A percentile compares a stretch with the other conserved stretches of the same genome.
phyloP scores from a whole-genome alignment of 129 eudicot genomes.

The Gnaphalium uliginosum region DNA sequence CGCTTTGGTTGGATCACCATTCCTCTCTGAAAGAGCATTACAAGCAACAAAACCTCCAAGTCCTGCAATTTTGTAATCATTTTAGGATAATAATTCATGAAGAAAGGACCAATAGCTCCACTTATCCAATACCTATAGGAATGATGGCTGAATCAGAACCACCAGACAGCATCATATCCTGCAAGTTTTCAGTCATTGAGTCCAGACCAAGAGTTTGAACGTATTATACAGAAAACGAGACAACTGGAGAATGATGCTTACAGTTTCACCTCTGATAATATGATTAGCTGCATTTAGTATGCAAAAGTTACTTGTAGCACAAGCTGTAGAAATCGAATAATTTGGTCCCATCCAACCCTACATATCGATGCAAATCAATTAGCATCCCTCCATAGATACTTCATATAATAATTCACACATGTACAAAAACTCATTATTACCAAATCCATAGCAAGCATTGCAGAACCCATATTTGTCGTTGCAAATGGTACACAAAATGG shows the following conservation, averaged over 20 bases:
- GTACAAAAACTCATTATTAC: constrained; percentile 31
- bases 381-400: background rate
- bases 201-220: constrained; percentile 12
- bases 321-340: constrained; percentile 51
- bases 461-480: constrained; percentile 95
- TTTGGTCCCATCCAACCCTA: constrained; percentile 88
- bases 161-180: constrained; percentile 57
- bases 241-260: constrained; percentile 20
- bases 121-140: constrained; percentile 38
- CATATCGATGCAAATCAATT: constrained; percentile 5
- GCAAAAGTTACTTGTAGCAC: constrained; percentile 50
- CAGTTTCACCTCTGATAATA: constrained; percentile 49
- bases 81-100: background rate
- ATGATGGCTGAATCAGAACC: constrained; percentile 55
- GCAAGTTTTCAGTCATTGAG: constrained; percentile 24
- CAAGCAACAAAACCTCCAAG: constrained; percentile 55
- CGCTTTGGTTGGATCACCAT: constrained; percentile 44
- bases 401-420: background rate
- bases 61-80: constrained; percentile 14
- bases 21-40: constrained; percentile 46
- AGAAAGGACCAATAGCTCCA: background rate
- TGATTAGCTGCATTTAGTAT: constrained; percentile 53
- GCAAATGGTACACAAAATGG: constrained; percentile 97
- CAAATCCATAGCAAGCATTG: constrained; percentile 97
- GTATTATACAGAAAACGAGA: background rate